Evolutionary conservation across 202 grass and related monocot genomes (phyloP), one percentile per base, ranked within the genome.

Genomic region (Zoysia matrella): DNA sequence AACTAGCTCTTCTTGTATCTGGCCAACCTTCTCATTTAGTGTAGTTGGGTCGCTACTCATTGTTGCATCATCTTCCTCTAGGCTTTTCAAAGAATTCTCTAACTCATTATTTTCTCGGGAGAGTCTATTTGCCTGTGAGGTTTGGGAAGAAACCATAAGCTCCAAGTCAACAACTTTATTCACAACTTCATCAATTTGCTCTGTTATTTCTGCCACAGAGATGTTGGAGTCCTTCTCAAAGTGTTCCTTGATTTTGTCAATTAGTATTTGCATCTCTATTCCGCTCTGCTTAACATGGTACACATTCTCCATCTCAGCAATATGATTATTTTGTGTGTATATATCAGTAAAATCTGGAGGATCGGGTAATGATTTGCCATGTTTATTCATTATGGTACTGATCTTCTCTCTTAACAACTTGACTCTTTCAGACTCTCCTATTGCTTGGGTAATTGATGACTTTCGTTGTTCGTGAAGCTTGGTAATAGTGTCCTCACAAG

Each of bases 101-200:
- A 98, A 60, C 52, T 84, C 65, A 1, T 75, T 79, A 39, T 93
- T 98, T 79, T 95, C 95, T 5, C 75, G 80, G 69, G 56, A 77
- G 3, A 98, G 76, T 48, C 86, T 91, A 14, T 95, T 83, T 40
- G 95, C 79, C 72, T 98, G 92, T 45, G 89, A 94, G 51, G 80
- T 91, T 75, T 95, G 89, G 22, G 90, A 91, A 43, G 92, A 95
- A 78, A 98, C 85, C 71, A 89, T 83, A 16, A 98, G 87, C 83
- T 98, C 95, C 73, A 98, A 83, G 64, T 82, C 80, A 2, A 93
- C 90, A 40, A 95, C 87, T 66, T 86, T 93, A 73, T 88, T 88
- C 30, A 95, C 95, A 71, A 98, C 77, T 14, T 95, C 90, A 40
- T 98, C 89, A 2, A 98, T 95, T 52, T 80, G 87, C 74, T 98